Conservation (phyloP, 208 protist species). For the Leishmania aethiopica region DNA sequence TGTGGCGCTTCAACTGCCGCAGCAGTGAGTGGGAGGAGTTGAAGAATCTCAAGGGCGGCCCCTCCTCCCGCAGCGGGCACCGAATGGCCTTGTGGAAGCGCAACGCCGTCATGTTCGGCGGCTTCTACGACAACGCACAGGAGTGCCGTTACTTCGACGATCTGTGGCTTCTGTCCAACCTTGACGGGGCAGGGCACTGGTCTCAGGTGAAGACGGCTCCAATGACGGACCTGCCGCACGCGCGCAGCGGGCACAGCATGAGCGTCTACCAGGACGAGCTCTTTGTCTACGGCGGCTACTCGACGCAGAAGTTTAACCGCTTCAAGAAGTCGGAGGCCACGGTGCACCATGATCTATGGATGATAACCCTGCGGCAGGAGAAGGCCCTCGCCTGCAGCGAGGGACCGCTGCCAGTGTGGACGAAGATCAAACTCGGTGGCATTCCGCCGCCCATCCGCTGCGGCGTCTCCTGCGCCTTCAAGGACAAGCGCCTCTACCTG, state of each 20-base stretch:
- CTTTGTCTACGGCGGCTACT: conserved; percentile 92
- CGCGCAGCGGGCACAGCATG: conserved; percentile 86
- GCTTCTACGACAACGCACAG: conserved; percentile 93
- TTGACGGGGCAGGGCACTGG: conserved; percentile 85
- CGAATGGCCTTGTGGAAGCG: conserved; percentile 91
- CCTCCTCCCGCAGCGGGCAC: conserved; percentile 90
- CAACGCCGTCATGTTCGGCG: conserved; percentile 88
- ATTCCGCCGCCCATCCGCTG: conserved; percentile 88
- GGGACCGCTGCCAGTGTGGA: conserved; percentile 62
- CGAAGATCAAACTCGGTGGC: conserved; percentile 72
- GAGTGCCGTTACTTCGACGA: conserved; percentile 92
- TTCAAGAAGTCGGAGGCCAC: conserved; percentile 90
- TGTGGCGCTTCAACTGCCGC: conserved; percentile 84
- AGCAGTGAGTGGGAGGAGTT: conserved; percentile 87
- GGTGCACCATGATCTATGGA: conserved; percentile 91
- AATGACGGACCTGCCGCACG: conserved; percentile 46
- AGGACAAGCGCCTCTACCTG: conserved; percentile 87
- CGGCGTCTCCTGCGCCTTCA: conserved; percentile 62
- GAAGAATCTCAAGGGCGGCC: conserved; percentile 75
- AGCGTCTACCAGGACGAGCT: conserved; percentile 83
- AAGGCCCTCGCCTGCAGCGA: neutral
- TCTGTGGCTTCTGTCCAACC: conserved; percentile 76
- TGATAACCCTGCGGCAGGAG: conserved; percentile 47
- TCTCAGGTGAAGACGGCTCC: conserved; percentile 52
- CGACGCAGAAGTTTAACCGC: conserved; percentile 86